Base-by-base conservation (phyloP, 176 grass and related monocot species). In the Avena insularis region DNA sequence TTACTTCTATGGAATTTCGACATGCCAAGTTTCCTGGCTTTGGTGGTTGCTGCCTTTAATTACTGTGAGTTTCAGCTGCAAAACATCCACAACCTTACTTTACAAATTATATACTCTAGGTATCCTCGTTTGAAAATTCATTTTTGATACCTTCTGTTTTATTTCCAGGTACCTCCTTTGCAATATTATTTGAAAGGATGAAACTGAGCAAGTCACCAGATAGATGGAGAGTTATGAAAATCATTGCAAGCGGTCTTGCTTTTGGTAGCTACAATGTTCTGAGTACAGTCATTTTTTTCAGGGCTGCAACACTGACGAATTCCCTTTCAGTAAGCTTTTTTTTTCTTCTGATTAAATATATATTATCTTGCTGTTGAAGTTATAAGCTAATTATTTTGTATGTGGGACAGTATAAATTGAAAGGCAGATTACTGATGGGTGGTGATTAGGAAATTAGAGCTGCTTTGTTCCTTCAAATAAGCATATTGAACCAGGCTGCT, bases 381-480 rank as follows among this genome's bases (percentile, higher is more conserved):
- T 48, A 56, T 46, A 38, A 90, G 47, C 74, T 73, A 70, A 89
- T 66, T 54, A 62, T 86, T 71, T 90, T 35, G 12, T 60, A 63
- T 45, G 23, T 86, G 43, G 16, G 33, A 55, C 89, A 83, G 84
- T 66, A 81, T 35, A 86, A 87, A 21, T 79, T 83, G 27, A 35
- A 50, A 75, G 47, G 51, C 56, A 79, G 14, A 66, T 79, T 14
- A 35, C 80, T 84, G 75, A 80, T 91, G 75, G 75, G 48, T 19
- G 33, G 23, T 10, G 23, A 67, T 73, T 80, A 90, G 48, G 89
- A 79, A 79, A 79, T 84, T 65, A 87, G 46, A 74, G 47, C 80
- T 84, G 80, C 85, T 67, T 84, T 91, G 38, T 87, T 91, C 23
- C 89, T 87, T 79, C 75, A 91, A 19, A 91, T 80, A 57, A 87